Conservation (phyloP, 192 early-diverging fungal species). For the Gigaspora rosea region DNA sequence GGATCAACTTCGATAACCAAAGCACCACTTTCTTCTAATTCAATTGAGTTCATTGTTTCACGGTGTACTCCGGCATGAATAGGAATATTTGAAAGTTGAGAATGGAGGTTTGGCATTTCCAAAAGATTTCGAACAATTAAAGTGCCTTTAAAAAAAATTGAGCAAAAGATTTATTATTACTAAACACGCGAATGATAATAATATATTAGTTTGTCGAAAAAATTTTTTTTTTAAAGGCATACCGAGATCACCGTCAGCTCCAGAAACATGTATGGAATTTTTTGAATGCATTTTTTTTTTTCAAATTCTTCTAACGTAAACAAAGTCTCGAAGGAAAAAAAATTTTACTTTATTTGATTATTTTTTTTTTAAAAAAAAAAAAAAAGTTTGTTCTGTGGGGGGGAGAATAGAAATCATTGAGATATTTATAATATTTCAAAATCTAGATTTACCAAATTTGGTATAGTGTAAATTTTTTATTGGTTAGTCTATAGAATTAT, state of each 20-base stretch:
- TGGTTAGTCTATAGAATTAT: too few relatives aligned
- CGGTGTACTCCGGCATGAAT: constrained; percentile 4
- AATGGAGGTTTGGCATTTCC: constrained; percentile 1
- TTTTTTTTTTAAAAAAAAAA: too few relatives aligned
- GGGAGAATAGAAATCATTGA: too few relatives aligned
- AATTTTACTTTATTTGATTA: too few relatives aligned
- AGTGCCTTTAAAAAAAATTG: neutral
- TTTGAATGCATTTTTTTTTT: too few relatives aligned
- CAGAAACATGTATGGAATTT: neutral
- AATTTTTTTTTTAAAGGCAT: neutral
- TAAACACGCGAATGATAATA: too few relatives aligned
- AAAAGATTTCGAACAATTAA: neutral
- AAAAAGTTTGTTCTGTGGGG: too few relatives aligned
- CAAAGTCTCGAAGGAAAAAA: too few relatives aligned
- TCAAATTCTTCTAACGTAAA: too few relatives aligned
- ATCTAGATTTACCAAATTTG: too few relatives aligned
- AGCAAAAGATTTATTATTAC: neutral
- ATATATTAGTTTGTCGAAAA: neutral
- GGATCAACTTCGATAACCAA: constrained; percentile 11
- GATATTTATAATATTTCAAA: too few relatives aligned
- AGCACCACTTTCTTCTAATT: neutral
- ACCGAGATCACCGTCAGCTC: constrained; percentile 6
- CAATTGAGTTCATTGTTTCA: neutral
- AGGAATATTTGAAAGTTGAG: neutral
- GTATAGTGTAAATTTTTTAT: too few relatives aligned